Evolutionary conservation across 192 early-diverging fungal species (phyloP).

Genomic region (Coemansia sp.): DNA sequence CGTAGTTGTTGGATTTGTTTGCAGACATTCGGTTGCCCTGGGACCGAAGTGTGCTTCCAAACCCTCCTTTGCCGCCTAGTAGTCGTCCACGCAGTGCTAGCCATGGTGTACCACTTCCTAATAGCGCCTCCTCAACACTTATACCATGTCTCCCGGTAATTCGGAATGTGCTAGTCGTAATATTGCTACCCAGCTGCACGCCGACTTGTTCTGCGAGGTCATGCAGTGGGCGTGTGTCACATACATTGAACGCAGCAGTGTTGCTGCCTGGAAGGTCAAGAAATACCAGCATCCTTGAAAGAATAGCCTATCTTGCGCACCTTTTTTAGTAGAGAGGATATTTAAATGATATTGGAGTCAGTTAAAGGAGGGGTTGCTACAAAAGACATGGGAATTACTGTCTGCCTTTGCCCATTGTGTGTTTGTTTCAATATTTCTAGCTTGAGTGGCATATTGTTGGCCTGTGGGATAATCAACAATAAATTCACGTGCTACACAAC

Average conservation of each 20-base stretch:
- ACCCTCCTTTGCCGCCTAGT: conserved; percentile 93
- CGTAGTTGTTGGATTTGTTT: conserved; percentile 88
- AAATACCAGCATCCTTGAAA: conserved; percentile 26
- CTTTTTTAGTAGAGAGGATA: background rate
- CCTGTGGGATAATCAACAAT: background rate
- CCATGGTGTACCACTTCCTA: conserved; percentile 6
- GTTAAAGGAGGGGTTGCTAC: background rate
- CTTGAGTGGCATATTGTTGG: background rate
- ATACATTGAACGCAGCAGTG: conserved; percentile 23
- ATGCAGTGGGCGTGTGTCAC: conserved; percentile 20
- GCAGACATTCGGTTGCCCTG: conserved; percentile 88
- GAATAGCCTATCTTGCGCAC: background rate
- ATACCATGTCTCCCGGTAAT: conserved; percentile 34
- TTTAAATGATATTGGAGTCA: background rate
- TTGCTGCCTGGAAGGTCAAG: conserved; percentile 22
- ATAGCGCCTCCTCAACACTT: conserved; percentile 17
- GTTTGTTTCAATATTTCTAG: background rate
- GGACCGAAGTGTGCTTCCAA: conserved; percentile 90
- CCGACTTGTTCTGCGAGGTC: conserved; percentile 21
- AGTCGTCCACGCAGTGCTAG: conserved; percentile 40
- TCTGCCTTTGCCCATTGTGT: background rate
- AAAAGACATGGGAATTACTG: background rate
- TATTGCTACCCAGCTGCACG: conserved; percentile 4
- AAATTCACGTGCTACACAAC: background rate
- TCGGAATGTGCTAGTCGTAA: conserved; percentile 5